Conservation (phyloP, 2,329 filamentous ascomycete genomes). For the Aureobasidium sp. region DNA sequence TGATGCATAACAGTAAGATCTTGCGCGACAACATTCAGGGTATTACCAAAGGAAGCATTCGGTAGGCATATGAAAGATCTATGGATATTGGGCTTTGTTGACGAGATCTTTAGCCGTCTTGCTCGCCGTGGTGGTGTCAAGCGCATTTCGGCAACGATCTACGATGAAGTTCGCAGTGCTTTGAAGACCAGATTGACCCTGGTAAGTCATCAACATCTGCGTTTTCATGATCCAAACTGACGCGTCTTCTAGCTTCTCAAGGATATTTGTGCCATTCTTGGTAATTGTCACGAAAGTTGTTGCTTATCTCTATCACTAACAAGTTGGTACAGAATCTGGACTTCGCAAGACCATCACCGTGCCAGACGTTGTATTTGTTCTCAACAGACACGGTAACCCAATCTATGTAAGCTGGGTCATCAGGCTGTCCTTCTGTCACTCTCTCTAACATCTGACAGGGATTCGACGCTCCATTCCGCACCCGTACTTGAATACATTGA, state of each 20-base stretch:
- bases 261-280: constrained; percentile 20
- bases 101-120: constrained; percentile 44
- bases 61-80: not conserved
- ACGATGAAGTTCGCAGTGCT: constrained; percentile 50
- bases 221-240: not conserved
- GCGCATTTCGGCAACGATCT: constrained; percentile 57
- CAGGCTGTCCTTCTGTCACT: too few relatives aligned
- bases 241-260: constrained; percentile 14
- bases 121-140: constrained; percentile 72
- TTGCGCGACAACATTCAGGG: constrained; percentile 12
- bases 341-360: constrained; percentile 53
- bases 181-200: constrained; percentile 44
- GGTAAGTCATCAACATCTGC: constrained; percentile 43
- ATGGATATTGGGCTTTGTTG: not conserved
- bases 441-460: constrained; percentile 17
- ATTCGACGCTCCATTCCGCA: constrained; percentile 38
- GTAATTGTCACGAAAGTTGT: not conserved
- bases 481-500: not conserved
- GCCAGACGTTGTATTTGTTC: constrained; percentile 51
- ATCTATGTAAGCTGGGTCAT: constrained; percentile 36
- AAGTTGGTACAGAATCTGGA: not conserved
- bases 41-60: constrained; percentile 5
- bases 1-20: constrained; percentile 7
- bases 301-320: too few relatives aligned
- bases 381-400: constrained; percentile 38